Evolutionary conservation across 148 eudicot genomes (phyloP).

Genomic region (Selenicereus undatus): DNA sequence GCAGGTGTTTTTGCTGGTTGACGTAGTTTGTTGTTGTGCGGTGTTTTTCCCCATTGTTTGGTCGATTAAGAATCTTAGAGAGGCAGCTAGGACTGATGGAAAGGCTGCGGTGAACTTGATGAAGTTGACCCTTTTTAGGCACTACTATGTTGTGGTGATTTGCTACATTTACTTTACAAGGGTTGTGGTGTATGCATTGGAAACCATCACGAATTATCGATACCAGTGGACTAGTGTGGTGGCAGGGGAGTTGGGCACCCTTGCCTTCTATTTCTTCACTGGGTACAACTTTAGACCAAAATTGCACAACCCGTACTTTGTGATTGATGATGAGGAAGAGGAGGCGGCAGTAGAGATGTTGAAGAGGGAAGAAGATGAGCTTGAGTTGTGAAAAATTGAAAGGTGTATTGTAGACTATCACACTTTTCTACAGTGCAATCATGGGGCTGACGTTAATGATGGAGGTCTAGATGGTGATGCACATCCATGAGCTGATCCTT

Average conservation of each 20-base stretch:
- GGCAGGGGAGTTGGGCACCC: conserved; percentile 58
- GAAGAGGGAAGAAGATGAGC: conserved; percentile 49
- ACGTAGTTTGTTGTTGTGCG: conserved; percentile 64
- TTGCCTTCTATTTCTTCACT: conserved; percentile 54
- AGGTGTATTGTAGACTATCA: neutral
- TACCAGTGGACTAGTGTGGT: conserved; percentile 58
- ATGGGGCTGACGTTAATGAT: neutral
- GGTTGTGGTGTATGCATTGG: conserved; percentile 59
- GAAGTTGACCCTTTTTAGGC: conserved; percentile 65
- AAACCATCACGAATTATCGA: conserved; percentile 55
- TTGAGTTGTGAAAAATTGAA: conserved; percentile 42
- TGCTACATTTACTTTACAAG: conserved; percentile 69
- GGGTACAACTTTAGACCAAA: conserved; percentile 61
- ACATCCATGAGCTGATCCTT: neutral
- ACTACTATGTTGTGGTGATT: conserved; percentile 65
- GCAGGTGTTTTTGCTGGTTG: conserved; percentile 59
- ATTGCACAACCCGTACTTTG: conserved; percentile 54
- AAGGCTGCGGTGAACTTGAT: conserved; percentile 68
- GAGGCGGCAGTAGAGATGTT: conserved; percentile 55
- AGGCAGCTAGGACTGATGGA: conserved; percentile 57
- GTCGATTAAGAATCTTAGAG: conserved; percentile 62
- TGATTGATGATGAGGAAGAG: conserved; percentile 62
- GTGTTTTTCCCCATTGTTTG: conserved; percentile 73
- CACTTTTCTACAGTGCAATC: neutral
- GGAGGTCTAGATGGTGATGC: neutral